These are phyloP conservation scores for Ustilago sp. DNA, from an alignment of 1,284 basidiomycete genomes.

Conservation along the genomic window DNA sequence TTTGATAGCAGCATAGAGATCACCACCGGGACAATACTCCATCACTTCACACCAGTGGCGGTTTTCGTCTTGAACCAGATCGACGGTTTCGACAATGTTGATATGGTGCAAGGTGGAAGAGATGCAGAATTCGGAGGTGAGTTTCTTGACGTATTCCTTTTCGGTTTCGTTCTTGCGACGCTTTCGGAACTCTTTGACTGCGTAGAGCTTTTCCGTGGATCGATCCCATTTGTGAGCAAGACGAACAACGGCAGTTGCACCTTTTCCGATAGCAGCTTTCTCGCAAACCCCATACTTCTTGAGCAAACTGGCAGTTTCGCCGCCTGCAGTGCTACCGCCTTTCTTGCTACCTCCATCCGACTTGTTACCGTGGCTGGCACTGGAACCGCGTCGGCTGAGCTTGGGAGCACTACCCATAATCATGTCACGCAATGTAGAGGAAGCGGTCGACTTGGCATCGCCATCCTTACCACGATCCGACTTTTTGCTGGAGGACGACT, in stretches of 20 bases:
- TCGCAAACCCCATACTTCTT: constrained; percentile 98
- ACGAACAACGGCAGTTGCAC: constrained; percentile 94
- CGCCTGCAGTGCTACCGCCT: constrained; percentile 49
- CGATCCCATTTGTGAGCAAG: constrained; percentile 99
- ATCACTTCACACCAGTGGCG: constrained; percentile 99
- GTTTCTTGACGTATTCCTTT: constrained; percentile 99
- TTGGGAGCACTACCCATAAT: constrained; percentile 67
- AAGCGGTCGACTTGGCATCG: constrained; percentile 62
- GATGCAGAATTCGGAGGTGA: constrained; percentile 99
- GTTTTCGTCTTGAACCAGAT: constrained; percentile 95
- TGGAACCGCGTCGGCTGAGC: constrained; percentile 62
- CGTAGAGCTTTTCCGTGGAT: constrained; percentile 96
- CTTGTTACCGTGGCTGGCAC: constrained; percentile 56
- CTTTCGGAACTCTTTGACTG: constrained; percentile 99
- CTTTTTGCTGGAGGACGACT: constrained; percentile 43
- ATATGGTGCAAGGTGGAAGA: constrained; percentile 95
- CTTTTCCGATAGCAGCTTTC: constrained; percentile 95
- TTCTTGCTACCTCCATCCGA: constrained; percentile 62
- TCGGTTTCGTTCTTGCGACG: constrained; percentile 97
- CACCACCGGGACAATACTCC: constrained; percentile 95
- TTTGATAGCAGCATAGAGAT: constrained; percentile 97
- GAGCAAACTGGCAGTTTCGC: constrained; percentile 65
- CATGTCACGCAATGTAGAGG: constrained; percentile 66
- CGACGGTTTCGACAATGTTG: constrained; percentile 98
- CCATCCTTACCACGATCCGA: constrained; percentile 54